A percentile compares a stretch with the other conserved stretches of the same genome.
Evolutionary conservation across 73 alveolate genomes (phyloP).

Genomic region (Loxodes magnus): DNA sequence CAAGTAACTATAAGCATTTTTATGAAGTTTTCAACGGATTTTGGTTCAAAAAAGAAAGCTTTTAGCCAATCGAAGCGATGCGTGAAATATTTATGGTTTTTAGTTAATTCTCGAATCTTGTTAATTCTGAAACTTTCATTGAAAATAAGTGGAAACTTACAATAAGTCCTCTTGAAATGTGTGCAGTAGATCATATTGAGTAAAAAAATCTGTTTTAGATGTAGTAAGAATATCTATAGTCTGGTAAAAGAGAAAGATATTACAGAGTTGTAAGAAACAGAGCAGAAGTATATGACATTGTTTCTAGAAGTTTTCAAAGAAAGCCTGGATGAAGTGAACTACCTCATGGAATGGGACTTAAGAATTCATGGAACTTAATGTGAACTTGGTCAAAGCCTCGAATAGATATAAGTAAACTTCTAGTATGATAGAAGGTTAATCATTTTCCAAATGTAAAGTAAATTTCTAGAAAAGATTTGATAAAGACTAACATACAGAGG

Average conservation of each 20-base stretch:
- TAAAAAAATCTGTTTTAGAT: too few relatives aligned
- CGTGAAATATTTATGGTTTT: too few relatives aligned
- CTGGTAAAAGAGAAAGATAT: conserved; percentile 41
- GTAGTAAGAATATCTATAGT: too few relatives aligned
- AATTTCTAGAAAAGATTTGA: conserved; percentile 82
- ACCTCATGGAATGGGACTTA: conserved; percentile 92
- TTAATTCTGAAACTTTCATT: too few relatives aligned
- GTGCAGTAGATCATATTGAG: too few relatives aligned
- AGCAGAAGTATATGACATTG: conserved; percentile 96
- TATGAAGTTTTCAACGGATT: too few relatives aligned
- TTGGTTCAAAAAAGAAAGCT: too few relatives aligned
- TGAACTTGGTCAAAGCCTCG: conserved; percentile 96
- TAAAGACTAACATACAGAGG: conserved; percentile 80
- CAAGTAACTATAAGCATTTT: too few relatives aligned
- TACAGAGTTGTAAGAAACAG: conserved; percentile 87
- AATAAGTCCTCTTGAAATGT: too few relatives aligned
- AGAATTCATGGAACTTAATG: conserved; percentile 91
- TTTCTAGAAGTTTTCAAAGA: conserved; percentile 77
- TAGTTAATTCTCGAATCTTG: too few relatives aligned
- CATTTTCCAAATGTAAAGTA: conserved; percentile 84
- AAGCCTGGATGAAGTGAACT: conserved; percentile 88
- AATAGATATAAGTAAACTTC: conserved; percentile 75
- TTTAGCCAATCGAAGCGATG: too few relatives aligned
- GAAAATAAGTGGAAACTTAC: too few relatives aligned
- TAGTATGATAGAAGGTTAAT: conserved; percentile 86